Evolutionary conservation across 768 basidiomycete species (phyloP).

Genomic region (Boletus sp.): DNA sequence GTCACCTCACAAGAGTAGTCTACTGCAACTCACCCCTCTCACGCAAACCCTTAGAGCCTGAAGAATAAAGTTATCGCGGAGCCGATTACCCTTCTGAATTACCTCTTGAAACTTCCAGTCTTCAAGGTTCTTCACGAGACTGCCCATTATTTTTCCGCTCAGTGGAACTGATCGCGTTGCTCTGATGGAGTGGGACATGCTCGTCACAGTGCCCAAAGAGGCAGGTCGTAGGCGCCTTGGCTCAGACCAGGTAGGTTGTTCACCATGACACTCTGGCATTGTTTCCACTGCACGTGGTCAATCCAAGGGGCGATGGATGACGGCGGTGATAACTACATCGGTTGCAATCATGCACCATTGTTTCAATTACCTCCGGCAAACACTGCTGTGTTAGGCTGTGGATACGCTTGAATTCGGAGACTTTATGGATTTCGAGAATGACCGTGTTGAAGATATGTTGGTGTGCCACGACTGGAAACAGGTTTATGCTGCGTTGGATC

Average conservation of each 20-base stretch:
- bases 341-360: slow-evolving; percentile 14
- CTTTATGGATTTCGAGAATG: slow-evolving; percentile 13
- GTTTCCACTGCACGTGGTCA: slow-evolving; percentile 15
- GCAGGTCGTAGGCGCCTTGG: slow-evolving; percentile 10
- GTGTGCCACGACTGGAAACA: slow-evolving; percentile 11
- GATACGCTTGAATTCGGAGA: slow-evolving; percentile 15
- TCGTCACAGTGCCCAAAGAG: slow-evolving; percentile 9
- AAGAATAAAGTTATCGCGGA: slow-evolving; percentile 10
- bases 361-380: slow-evolving; percentile 15
- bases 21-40: not conserved
- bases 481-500: slow-evolving; percentile 4
- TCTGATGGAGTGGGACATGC: slow-evolving; percentile 6
- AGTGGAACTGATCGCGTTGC: slow-evolving; percentile 6
- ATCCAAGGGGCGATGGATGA: slow-evolving; percentile 12
- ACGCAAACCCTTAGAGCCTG: not conserved
- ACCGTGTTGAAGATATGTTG: slow-evolving; percentile 10
- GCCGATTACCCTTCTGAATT: slow-evolving; percentile 4
- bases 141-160: not conserved
- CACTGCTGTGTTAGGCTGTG: slow-evolving; percentile 12
- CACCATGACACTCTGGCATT: slow-evolving; percentile 10
- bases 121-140: slow-evolving; percentile 15
- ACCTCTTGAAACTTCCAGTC: slow-evolving; percentile 2
- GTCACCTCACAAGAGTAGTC: not conserved
- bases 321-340: slow-evolving; percentile 1
- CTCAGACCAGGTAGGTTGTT: slow-evolving; percentile 12